Evolutionary conservation across 2,329 filamentous ascomycete species (phyloP), one percentile per base, ranked within the genome.

Genomic region (Sporothrix euskadiensis): DNA sequence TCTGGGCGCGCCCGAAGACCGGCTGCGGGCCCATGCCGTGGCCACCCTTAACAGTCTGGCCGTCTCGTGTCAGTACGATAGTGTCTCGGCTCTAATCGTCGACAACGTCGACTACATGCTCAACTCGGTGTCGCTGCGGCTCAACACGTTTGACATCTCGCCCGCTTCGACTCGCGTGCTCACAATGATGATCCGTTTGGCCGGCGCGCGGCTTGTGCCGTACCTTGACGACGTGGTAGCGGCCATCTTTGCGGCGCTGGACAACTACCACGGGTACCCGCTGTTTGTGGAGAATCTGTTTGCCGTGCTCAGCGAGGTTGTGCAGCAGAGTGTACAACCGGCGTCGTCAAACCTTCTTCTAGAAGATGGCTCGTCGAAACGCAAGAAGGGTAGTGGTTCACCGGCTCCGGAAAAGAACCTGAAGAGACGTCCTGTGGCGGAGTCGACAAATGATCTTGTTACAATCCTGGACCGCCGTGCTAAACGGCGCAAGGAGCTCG

Each of bases 61-160:
- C 0, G 79, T 82, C 2, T 87, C 91, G 0, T 98, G 94, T 78
- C 89, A 88, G 1, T 99, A 98, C 78, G 75, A 79, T 0, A 90
- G 87, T 77, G 91, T 95, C 4, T 91, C 91, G 35, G 89, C 92
- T 19, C 84, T 99, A 76, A 91, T 99, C 54, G 88, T 98, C 39
- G 90, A 92, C 71, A 99, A 99, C 75, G 94, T 94, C 19, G 96
- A 99, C 81, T 99, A 99, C 80, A 92, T 99, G 82, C 91, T 98
- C 75, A 98, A 98, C 79, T 93, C 96, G 0, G 89, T 99, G 19
- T 93, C 93, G 0, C 83, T 98, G 74, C 92, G 94, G 75, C 87
- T 99, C 8, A 98, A 97, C 78, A 93, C 93, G 0, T 93, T 98
- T 76, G 94, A 98, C 76, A 91, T 98, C 71, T 95, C 94, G 0